Conservation (phyloP, 305 asterid genomes). For the Solanum aculeatissimum region DNA sequence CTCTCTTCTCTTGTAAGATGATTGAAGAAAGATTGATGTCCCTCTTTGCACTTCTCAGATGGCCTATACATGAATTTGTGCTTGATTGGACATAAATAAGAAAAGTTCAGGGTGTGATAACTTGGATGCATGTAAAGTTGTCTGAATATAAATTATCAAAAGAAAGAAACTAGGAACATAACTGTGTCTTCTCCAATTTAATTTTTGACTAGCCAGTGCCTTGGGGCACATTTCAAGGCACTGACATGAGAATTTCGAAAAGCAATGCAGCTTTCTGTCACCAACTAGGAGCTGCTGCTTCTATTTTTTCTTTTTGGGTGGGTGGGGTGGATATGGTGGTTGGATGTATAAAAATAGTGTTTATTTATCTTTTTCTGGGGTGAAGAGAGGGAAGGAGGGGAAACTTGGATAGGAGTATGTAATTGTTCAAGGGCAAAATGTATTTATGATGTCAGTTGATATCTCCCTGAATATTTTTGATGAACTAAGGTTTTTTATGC, state of each 20-base stretch:
- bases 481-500: neutral
- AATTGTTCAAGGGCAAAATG: neutral
- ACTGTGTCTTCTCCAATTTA: neutral
- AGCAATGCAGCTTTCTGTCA: neutral
- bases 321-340: neutral
- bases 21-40: neutral
- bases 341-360: neutral
- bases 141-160: neutral
- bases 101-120: neutral
- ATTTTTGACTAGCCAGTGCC: neutral
- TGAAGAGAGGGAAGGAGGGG: neutral
- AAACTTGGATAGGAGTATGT: neutral
- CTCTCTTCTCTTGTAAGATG: neutral
- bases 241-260: neutral
- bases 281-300: neutral
- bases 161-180: neutral
- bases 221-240: neutral
- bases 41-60: neutral
- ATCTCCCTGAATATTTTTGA: neutral
- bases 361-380: neutral
- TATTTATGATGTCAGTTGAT: neutral
- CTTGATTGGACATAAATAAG: neutral
- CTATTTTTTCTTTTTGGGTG: neutral
- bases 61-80: neutral
- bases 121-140: neutral